Evolutionary conservation across 2,329 filamentous ascomycete genomes (phyloP), one percentile per base, ranked within the genome.

Genomic region (Aspergillus piperis): DNA sequence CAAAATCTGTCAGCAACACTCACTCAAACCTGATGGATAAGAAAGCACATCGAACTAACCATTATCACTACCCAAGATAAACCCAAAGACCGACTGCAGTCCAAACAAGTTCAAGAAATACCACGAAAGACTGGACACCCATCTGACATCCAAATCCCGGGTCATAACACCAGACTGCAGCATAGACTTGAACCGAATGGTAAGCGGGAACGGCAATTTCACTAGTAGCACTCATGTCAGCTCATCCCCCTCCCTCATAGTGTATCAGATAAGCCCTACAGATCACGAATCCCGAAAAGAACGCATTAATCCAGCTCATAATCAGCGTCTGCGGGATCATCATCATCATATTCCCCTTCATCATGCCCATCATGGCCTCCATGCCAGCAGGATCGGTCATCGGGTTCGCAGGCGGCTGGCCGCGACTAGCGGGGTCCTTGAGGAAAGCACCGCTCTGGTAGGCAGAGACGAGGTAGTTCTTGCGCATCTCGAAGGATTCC

Each of bases 351-450:
- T 99, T 96, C 60, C 93, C 93, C 86, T 99, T 99, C 91, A 99
- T 96, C 92, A 96, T 96, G 68, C 95, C 94, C 95, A 99, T 99
- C 95, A 99, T 99, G 68, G 93, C 94, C 74, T 99, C 96, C 95
- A 99, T 99, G 60, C 91, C 92, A 51, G 90, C 90, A 21, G 96
- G 96, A 76, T 99, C 95, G 10, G 90, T 91, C 86, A 99, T 92
- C 3, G 95, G 95, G 78, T 98, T 99, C 39, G 91, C 87, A 19
- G 92, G 89, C 3, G 92, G 90, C 79, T 97, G 91, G 55, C 93
- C 93, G 73, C 90, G 88, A 71, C 83, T 86, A 57, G 95, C 91
- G 1, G 92, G 93, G 64, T 96, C 91, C 75, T 96, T 97, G 51
- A 99, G 82, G 74, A 92, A 99, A 36, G 86, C 86, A 51, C 96